phyloP scores from a whole-genome alignment of 306 rosid species.

The Sicyos edulis region DNA sequence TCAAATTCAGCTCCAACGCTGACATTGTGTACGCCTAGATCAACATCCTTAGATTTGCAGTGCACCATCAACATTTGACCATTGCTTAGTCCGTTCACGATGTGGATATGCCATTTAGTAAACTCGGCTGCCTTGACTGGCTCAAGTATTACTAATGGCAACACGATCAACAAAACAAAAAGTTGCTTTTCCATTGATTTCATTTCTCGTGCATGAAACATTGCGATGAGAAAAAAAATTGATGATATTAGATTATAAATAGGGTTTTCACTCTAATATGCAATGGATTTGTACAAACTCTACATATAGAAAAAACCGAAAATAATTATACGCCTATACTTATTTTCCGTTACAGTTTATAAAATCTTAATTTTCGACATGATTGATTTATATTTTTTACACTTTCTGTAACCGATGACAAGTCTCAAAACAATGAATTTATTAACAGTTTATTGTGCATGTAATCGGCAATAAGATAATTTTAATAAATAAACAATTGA shows the following conservation, averaged over 20 bases:
- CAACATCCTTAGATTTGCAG: conserved; percentile 1
- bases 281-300: no score
- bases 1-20: not conserved
- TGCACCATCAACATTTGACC: not conserved
- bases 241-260: not conserved
- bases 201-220: not conserved
- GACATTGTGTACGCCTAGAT: not conserved
- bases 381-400: no score
- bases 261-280: not conserved
- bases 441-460: no score
- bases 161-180: not conserved
- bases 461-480: no score
- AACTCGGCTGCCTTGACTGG: not conserved
- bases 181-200: not conserved
- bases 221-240: not conserved
- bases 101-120: not conserved
- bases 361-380: no score
- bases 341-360: no score
- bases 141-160: not conserved
- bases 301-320: no score
- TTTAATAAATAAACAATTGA: no score
- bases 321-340: no score
- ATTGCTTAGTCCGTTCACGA: not conserved
- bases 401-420: no score
- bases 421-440: no score